Evolutionary conservation across 2,329 filamentous ascomycete genomes (phyloP).

Genomic region (Sporothrix humicola): DNA sequence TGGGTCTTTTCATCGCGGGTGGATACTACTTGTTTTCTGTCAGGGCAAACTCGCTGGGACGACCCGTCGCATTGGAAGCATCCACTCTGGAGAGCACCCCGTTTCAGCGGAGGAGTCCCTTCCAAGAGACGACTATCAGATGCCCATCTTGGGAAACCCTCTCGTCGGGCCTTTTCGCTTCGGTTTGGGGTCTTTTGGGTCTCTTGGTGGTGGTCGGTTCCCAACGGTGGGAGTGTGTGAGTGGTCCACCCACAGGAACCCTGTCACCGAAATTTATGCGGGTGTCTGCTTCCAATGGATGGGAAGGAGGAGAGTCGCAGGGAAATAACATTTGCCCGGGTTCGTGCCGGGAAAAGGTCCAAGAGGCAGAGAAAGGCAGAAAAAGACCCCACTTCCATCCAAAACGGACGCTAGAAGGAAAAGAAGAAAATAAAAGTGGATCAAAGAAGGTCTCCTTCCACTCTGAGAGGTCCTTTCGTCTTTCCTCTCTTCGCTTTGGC

Average conservation of each 20-base stretch:
- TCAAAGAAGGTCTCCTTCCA: not conserved
- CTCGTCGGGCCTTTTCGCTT: constrained; percentile 28
- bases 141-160: constrained; percentile 28
- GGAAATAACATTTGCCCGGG: not conserved
- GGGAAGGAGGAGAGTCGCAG: not conserved
- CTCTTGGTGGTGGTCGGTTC: not conserved
- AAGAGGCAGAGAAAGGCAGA: not conserved
- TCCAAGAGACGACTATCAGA: not conserved
- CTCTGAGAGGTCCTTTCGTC: not conserved
- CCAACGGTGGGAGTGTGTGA: not conserved
- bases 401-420: constrained; percentile 25
- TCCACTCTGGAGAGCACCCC: not conserved
- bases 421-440: constrained; percentile 8
- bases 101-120: not conserved
- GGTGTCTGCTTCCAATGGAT: not conserved
- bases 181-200: not conserved
- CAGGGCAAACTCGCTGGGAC: not conserved
- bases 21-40: not conserved
- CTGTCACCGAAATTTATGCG: constrained; percentile 9
- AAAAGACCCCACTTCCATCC: not conserved
- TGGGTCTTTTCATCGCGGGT: not conserved
- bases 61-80: constrained; percentile 18
- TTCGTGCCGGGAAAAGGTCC: not conserved
- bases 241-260: not conserved
- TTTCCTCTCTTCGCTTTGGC: not conserved